phyloP scores from a whole-genome alignment of 345 rosid genomes.

The Clausena lansium region DNA sequence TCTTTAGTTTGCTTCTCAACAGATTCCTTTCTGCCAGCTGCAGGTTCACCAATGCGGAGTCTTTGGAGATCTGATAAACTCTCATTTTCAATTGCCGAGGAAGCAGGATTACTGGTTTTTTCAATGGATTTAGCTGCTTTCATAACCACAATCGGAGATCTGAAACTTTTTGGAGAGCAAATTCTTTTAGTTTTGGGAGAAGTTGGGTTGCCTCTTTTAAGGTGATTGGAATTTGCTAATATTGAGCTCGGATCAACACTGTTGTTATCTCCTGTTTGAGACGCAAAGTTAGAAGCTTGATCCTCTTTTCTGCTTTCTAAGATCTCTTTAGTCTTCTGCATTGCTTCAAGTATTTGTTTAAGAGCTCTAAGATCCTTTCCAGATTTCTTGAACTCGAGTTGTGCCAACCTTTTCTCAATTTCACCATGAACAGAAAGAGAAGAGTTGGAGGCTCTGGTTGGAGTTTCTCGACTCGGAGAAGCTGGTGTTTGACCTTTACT shows the following conservation, averaged over 20 bases:
- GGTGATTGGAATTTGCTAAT: slow-evolving; percentile 18
- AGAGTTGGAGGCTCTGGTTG: slow-evolving; percentile 25
- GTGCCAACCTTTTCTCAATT: slow-evolving; percentile 73
- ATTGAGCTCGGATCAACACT: slow-evolving; percentile 32
- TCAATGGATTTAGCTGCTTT: slow-evolving; percentile 46
- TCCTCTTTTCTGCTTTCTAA: slow-evolving; percentile 41
- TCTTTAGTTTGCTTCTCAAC: slow-evolving; percentile 48
- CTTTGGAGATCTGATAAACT: slow-evolving; percentile 32
- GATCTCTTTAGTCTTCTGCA: slow-evolving; percentile 59
- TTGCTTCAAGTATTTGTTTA: slow-evolving; percentile 80
- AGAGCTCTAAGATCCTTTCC: slow-evolving; percentile 91
- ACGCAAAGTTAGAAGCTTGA: slow-evolving; percentile 26
- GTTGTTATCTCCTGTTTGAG: slow-evolving; percentile 22
- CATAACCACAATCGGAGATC: slow-evolving; percentile 50
- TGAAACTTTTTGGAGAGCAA: slow-evolving; percentile 39
- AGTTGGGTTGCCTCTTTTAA: slow-evolving; percentile 25
- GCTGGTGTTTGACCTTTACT: slow-evolving; percentile 42
- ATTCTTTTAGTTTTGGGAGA: slow-evolving; percentile 39
- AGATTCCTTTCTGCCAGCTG: slow-evolving; percentile 36
- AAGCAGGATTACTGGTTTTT: slow-evolving; percentile 27
- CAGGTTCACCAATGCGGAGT: slow-evolving; percentile 29
- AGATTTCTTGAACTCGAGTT: slow-evolving; percentile 67
- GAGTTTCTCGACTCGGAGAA: slow-evolving; percentile 27
- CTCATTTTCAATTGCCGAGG: slow-evolving; percentile 28
- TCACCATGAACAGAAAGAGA: slow-evolving; percentile 66